phyloP scores from a whole-genome alignment of 306 rosid genomes.

The Lathyrus aphaca region DNA sequence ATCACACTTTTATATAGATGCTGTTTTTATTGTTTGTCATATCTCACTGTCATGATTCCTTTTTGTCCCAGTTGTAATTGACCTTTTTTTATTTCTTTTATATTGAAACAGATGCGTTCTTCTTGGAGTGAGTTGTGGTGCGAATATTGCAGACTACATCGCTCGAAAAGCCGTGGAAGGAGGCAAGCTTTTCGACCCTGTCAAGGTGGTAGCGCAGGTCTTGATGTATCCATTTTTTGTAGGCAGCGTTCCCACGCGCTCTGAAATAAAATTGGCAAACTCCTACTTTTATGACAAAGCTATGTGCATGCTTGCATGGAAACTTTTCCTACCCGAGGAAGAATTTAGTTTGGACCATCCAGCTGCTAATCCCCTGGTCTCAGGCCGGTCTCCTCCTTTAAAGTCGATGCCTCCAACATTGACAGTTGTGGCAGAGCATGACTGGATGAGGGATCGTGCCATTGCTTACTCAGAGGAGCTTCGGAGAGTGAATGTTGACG shows the following conservation, averaged over 20 bases:
- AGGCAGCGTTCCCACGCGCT: slow-evolving; percentile 83
- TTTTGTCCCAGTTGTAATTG: slow-evolving; percentile 23
- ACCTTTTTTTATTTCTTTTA: slow-evolving; percentile 22
- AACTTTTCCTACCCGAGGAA: slow-evolving; percentile 82
- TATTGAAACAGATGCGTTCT: slow-evolving; percentile 83
- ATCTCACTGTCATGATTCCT: slow-evolving; percentile 25
- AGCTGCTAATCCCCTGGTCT: slow-evolving; percentile 86
- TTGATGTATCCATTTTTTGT: slow-evolving; percentile 88
- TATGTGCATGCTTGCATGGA: slow-evolving; percentile 94
- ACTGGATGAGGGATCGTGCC: slow-evolving; percentile 99
- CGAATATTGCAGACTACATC: slow-evolving; percentile 89
- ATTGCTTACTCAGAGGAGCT: slow-evolving; percentile 98
- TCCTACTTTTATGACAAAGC: slow-evolving; percentile 93
- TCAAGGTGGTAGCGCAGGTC: slow-evolving; percentile 89
- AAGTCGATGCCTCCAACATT: slow-evolving; percentile 95
- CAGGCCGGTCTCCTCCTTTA: slow-evolving; percentile 74
- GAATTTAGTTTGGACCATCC: slow-evolving; percentile 89
- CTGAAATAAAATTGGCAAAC: slow-evolving; percentile 91
- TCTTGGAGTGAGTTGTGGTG: slow-evolving; percentile 93
- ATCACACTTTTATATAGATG: slow-evolving; percentile 20
- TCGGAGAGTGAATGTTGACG: slow-evolving; percentile 84
- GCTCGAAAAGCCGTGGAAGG: slow-evolving; percentile 87
- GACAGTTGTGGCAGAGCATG: slow-evolving; percentile 96
- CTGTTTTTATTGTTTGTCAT: slow-evolving; percentile 26
- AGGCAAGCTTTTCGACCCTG: slow-evolving; percentile 82